Evolutionary conservation across 208 protist species (phyloP).

Genomic region (Naegleria lovaniensis): DNA sequence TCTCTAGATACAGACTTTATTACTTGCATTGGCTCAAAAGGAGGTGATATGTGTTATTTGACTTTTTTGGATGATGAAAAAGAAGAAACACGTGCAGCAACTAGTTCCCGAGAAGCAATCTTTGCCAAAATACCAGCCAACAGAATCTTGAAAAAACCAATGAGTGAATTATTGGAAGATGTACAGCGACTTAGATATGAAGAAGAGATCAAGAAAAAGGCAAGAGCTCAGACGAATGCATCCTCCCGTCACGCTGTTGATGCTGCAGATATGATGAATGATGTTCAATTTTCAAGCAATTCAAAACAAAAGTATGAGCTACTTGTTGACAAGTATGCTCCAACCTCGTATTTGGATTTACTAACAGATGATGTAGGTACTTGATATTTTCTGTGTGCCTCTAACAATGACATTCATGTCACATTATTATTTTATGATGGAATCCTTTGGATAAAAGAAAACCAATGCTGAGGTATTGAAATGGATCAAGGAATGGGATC

Average conservation of each 20-base stretch:
- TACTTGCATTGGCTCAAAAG: neutral
- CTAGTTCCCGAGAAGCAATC: neutral
- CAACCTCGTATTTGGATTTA: neutral
- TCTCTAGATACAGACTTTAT: neutral
- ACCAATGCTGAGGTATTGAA: constrained; percentile 28
- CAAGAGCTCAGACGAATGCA: neutral
- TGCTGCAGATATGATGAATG: neutral
- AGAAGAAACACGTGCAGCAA: neutral
- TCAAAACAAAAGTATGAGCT: neutral
- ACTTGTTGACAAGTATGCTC: constrained; percentile 20
- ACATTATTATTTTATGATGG: too few species aligned
- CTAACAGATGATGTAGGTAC: constrained; percentile 11
- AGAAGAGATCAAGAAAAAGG: neutral
- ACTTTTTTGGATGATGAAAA: neutral
- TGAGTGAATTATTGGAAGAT: neutral
- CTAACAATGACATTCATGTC: too few species aligned
- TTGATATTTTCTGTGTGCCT: neutral
- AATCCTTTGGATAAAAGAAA: too few species aligned
- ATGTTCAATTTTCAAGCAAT: neutral
- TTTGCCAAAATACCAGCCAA: neutral
- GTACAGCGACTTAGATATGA: neutral
- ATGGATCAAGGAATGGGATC: constrained; percentile 48
- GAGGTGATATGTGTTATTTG: neutral
- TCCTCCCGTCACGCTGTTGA: neutral
- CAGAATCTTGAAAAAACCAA: neutral